Conservation (phyloP, 345 rosid genomes). For the Alliaria petiolata region DNA sequence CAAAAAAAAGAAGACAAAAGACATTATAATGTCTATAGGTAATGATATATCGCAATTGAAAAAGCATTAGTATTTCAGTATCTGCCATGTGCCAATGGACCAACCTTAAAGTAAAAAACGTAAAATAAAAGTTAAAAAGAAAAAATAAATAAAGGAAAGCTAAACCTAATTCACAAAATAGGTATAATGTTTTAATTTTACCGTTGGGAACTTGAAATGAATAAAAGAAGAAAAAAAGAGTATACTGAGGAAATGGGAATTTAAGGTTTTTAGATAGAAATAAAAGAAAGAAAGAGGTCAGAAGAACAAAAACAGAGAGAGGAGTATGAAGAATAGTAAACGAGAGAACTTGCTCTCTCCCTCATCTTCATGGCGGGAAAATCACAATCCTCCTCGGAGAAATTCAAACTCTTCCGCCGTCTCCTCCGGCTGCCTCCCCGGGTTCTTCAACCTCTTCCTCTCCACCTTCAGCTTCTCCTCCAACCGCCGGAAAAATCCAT, state of each 20-base stretch:
- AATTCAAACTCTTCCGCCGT: slow-evolving; percentile 24
- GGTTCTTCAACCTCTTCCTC: slow-evolving; percentile 49
- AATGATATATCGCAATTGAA: slow-evolving; percentile 12
- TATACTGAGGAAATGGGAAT: not conserved
- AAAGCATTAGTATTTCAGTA: slow-evolving; percentile 17
- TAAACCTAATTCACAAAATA: not conserved
- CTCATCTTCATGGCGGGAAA: slow-evolving; percentile 49
- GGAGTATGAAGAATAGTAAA: slow-evolving; percentile 23
- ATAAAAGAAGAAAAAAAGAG: not conserved
- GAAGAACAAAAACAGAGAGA: not conserved
- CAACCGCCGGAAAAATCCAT: slow-evolving; percentile 58
- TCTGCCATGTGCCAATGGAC: slow-evolving; percentile 35
- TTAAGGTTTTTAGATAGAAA: slow-evolving; percentile 12
- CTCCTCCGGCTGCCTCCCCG: slow-evolving; percentile 67
- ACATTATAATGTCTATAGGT: slow-evolving; percentile 16
- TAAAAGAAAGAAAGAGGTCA: not conserved
- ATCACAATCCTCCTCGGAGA: slow-evolving; percentile 34
- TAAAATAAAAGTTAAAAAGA: slow-evolving; percentile 18
- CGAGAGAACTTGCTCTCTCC: slow-evolving; percentile 37
- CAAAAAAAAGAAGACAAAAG: not conserved
- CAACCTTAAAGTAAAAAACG: slow-evolving; percentile 29
- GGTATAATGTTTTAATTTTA: slow-evolving; percentile 7
- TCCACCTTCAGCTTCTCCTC: slow-evolving; percentile 40
- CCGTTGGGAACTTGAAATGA: not conserved
- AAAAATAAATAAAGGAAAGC: not conserved